Evolutionary conservation across 805 yeast genomes (phyloP), one percentile per base, ranked within the genome.

Genomic region (Ogataea neopini): DNA sequence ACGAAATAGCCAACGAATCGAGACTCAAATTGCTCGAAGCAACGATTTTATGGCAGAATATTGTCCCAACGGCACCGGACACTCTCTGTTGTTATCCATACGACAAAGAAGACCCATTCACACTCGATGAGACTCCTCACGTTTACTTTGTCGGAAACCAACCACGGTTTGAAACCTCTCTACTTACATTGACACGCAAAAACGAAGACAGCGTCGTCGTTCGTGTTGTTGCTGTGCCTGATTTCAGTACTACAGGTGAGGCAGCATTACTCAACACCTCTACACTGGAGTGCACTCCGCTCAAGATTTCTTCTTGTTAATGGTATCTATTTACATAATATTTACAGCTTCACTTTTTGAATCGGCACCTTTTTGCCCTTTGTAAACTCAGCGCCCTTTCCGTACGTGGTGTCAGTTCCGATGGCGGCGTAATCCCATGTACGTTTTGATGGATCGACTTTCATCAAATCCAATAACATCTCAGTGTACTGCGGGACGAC

Each of bases 1-100:
- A 47, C 37, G 64, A 56, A 41, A 45, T 58, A 77, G 79, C 59
- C 65, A 84, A 41, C 81, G 92, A 57, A 88, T 62, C 73, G 1
- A 67, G 86, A 47, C 56, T 79, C 14, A 74, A 76, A 17, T 67
- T 84, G 57, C 74, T 92, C 70, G 86, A 83, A 56, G 73, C 81
- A 13, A 85, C 88, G 0, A 61, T 94, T 30, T 68, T 71, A 39
- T 91, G 97, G 96, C 92, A 90, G 59, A 88, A 88, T 60, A 72
- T 88, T 19, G 83, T 88, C 0, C 99, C 99, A 2, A 90, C 97
- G 0, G 96, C 97, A 1, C 99, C 99, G 0, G 98, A 94, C 60
- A 94, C 99, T 0, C 68, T 94, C 36, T 86, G 91, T 76, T 83
- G 96, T 54, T 90, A 88, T 58, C 97, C 99, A 1, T 91, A 75